A percentile compares a stretch with the other conserved stretches of the same genome.
These are phyloP conservation scores for Phytophthora megakarya DNA, from an alignment of 352 stramenopile genomes.

Conservation along the genomic window DNA sequence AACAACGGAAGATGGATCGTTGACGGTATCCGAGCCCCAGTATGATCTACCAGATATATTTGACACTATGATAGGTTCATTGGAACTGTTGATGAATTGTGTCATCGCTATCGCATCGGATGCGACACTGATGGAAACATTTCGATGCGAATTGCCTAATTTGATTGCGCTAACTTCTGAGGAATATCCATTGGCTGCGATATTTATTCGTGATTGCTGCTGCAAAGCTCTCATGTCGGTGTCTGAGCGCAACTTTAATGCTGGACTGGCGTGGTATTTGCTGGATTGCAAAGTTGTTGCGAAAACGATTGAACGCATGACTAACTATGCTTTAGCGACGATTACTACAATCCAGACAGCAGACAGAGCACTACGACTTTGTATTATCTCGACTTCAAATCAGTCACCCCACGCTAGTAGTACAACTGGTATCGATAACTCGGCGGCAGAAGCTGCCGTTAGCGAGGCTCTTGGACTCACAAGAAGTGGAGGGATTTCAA, in stretches of 20 bases:
- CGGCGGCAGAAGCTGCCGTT: conserved; percentile 54
- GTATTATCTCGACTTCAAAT: background rate
- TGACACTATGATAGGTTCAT: conserved; percentile 36
- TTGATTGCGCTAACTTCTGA: conserved; percentile 65
- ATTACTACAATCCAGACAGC: conserved; percentile 40
- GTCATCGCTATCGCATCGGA: conserved; percentile 62
- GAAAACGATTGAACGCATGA: conserved; percentile 53
- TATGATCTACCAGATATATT: background rate
- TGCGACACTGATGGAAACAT: conserved; percentile 56
- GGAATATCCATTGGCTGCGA: conserved; percentile 54
- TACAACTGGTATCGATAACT: conserved; percentile 16
- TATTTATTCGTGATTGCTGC: conserved; percentile 56
- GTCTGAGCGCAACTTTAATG: conserved; percentile 69
- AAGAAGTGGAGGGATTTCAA: background rate
- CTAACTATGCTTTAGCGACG: conserved; percentile 40
- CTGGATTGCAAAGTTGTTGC: conserved; percentile 64
- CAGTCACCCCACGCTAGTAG: conserved; percentile 1
- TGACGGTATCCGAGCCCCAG: background rate
- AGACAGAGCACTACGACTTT: conserved; percentile 35
- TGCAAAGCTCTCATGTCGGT: conserved; percentile 51
- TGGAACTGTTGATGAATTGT: conserved; percentile 68
- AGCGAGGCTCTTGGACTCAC: conserved; percentile 69
- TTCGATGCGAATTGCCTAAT: conserved; percentile 74
- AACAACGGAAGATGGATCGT: background rate
- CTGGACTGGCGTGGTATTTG: conserved; percentile 76